Evolutionary conservation across 2,329 filamentous ascomycete genomes (phyloP), one percentile per base, ranked within the genome.

Genomic region (Diaporthe citrichinensis): DNA sequence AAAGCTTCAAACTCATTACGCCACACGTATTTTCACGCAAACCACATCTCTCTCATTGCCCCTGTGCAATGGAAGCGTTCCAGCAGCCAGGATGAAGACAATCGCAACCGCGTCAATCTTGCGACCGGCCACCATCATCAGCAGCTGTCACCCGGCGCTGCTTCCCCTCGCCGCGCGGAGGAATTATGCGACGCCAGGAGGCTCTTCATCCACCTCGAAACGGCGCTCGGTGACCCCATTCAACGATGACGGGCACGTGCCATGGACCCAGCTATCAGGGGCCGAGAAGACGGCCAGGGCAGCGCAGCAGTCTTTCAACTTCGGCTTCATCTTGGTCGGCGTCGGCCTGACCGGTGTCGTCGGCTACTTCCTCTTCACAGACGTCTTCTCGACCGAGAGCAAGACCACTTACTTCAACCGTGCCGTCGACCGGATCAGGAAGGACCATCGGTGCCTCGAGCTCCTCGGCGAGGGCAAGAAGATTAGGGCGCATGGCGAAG

Each of bases 221-320:
- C 90, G 94, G 72, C 92, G 90, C 80, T 89, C 92, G 53, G 92
- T 98, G 36, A 98, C 95, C 0, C 90, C 96, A 0, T 92, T 96
- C 80, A 97, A 95, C 80, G 96, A 98, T 80, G 94, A 95, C 81
- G 96, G 96, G 10, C 89, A 90, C 78, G 92, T 98, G 1, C 91
- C 92, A 5, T 98, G 96, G 96, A 89, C 87, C 4, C 89, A 97
- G 73, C 89, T 98, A 3, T 95, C 93, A 0, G 87, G 86, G 0
- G 87, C 87, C 65, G 96, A 98, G 83, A 98, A 98, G 84, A 92
- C 92, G 3, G 94, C 93, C 34, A 91, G 96, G 53, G 94, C 95
- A 12, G 96, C 95, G 0, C 96, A 98, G 84, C 96, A 98, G 84
- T 94, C 93, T 23, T 93, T 98, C 87, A 98, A 98, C 84, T 92